phyloP scores from a whole-genome alignment of 495 filamentous ascomycete genomes.

The Lasiosphaeria hispida region DNA sequence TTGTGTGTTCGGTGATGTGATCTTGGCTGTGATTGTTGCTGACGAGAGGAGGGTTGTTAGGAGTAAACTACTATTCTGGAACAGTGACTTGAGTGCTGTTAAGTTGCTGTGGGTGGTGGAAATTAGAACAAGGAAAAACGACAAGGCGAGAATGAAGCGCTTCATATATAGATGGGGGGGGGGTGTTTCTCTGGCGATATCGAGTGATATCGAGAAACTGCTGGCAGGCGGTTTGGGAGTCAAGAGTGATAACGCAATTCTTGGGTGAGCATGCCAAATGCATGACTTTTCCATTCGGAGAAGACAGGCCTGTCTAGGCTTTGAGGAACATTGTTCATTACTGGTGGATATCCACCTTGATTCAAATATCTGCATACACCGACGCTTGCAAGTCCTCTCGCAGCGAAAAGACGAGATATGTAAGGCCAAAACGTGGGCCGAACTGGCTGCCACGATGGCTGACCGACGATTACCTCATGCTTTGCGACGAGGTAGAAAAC shows the following conservation, averaged over 20 bases:
- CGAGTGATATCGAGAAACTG: slow-evolving; percentile 13
- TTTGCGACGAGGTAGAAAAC: not conserved
- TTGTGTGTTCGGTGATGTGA: slow-evolving; percentile 3
- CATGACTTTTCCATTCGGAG: not conserved
- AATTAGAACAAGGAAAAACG: slow-evolving; percentile 15
- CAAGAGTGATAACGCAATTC: slow-evolving; percentile 7
- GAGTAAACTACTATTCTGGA: slow-evolving; percentile 9
- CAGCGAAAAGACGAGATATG: not conserved
- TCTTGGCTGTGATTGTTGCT: slow-evolving; percentile 1
- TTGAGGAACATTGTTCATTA: not conserved
- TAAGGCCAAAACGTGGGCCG: not conserved
- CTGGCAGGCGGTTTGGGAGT: not conserved
- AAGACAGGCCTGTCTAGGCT: not conserved
- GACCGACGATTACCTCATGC: slow-evolving; percentile 2
- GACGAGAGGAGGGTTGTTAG: not conserved
- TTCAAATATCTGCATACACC: not conserved
- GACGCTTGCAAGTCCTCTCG: no score
- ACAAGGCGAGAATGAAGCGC: slow-evolving; percentile 1
- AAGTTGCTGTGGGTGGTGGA: slow-evolving; percentile 25
- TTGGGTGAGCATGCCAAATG: slow-evolving; percentile 13
- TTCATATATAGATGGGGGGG: slow-evolving; percentile 16
- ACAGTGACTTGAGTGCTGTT: slow-evolving; percentile 14
- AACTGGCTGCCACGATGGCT: not conserved
- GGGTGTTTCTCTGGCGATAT: not conserved
- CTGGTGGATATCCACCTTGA: not conserved